phyloP scores from a whole-genome alignment of 1,284 basidiomycete species.

The Coriolopsis trogii region DNA sequence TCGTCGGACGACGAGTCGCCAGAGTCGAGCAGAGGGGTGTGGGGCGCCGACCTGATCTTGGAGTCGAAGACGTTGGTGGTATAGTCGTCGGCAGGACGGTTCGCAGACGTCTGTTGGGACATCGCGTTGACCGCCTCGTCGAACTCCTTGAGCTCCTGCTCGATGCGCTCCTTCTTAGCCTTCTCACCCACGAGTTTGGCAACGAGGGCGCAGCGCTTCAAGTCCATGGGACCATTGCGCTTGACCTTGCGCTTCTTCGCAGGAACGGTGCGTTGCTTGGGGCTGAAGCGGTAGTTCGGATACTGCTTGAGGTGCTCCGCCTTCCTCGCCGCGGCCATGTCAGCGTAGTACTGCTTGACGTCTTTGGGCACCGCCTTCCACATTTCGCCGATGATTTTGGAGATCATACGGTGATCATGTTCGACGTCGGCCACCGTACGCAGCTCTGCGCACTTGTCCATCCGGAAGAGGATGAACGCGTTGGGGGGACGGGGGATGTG shows the following conservation, averaged over 20 bases:
- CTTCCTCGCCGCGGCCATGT: slow-evolving; percentile 54
- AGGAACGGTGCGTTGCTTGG: slow-evolving; percentile 25
- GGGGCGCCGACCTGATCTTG: slow-evolving; percentile 4
- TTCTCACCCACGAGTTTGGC: slow-evolving; percentile 18
- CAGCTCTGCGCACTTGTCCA: slow-evolving; percentile 56
- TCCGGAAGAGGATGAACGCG: slow-evolving; percentile 86
- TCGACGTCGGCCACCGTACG: slow-evolving; percentile 46
- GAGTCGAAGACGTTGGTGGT: slow-evolving; percentile 20
- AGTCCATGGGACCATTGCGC: slow-evolving; percentile 25
- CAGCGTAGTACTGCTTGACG: slow-evolving; percentile 39
- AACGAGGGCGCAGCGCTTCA: slow-evolving; percentile 21
- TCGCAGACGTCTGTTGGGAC: background rate
- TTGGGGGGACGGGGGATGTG: slow-evolving; percentile 85
- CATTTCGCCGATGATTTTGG: slow-evolving; percentile 53
- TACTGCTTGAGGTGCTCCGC: slow-evolving; percentile 43
- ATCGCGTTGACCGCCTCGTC: slow-evolving; percentile 2
- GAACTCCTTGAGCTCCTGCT: slow-evolving; percentile 16
- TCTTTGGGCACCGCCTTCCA: slow-evolving; percentile 53
- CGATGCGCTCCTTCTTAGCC: slow-evolving; percentile 14
- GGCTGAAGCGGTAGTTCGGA: slow-evolving; percentile 54
- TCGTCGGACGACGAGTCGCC: background rate
- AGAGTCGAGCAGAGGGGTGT: background rate
- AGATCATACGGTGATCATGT: slow-evolving; percentile 59
- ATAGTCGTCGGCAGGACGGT: slow-evolving; percentile 10
- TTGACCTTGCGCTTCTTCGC: slow-evolving; percentile 29